Conservation (phyloP, 768 basidiomycete species). For the Lyophyllum decastes region DNA sequence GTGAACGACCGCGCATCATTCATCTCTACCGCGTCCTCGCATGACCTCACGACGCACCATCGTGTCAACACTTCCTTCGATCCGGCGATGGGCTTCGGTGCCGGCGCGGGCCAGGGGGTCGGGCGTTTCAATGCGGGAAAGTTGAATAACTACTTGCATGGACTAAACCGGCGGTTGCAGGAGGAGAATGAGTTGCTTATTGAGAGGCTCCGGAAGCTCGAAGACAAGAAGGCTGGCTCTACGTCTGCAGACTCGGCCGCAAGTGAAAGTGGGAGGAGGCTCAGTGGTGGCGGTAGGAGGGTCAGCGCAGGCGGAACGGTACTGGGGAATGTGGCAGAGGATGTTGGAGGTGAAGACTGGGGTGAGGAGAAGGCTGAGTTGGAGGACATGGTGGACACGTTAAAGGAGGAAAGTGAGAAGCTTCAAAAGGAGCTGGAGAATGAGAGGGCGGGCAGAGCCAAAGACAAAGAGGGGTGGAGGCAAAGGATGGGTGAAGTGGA, state of each 20-base stretch:
- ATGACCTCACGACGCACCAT: slow-evolving; percentile 80
- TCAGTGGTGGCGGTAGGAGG: slow-evolving; percentile 45
- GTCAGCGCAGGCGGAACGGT: slow-evolving; percentile 52
- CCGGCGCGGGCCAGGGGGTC: slow-evolving; percentile 64
- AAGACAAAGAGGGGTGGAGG: slow-evolving; percentile 72
- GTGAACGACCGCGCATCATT: slow-evolving; percentile 64
- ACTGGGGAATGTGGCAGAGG: slow-evolving; percentile 65
- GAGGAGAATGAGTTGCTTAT: slow-evolving; percentile 80
- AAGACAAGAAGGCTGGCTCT: slow-evolving; percentile 43
- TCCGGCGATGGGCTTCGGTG: slow-evolving; percentile 74
- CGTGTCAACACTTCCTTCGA: slow-evolving; percentile 90
- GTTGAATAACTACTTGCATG: slow-evolving; percentile 84
- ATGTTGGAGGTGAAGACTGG: slow-evolving; percentile 65
- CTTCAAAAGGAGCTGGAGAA: slow-evolving; percentile 47
- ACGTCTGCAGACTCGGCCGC: slow-evolving; percentile 21
- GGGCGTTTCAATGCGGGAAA: slow-evolving; percentile 84
- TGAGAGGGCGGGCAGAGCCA: slow-evolving; percentile 58
- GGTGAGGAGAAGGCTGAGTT: slow-evolving; percentile 67
- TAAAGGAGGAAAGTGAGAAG: slow-evolving; percentile 49
- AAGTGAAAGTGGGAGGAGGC: slow-evolving; percentile 30
- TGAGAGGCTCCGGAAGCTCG: slow-evolving; percentile 51
- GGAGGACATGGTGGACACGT: slow-evolving; percentile 50
- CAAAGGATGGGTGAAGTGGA: slow-evolving; percentile 74
- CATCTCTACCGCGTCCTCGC: slow-evolving; percentile 83
- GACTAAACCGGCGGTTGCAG: slow-evolving; percentile 77